Evolutionary conservation across 2,329 filamentous ascomycete genomes (phyloP).

Genomic region (Zymoseptoria pseudotritici): DNA sequence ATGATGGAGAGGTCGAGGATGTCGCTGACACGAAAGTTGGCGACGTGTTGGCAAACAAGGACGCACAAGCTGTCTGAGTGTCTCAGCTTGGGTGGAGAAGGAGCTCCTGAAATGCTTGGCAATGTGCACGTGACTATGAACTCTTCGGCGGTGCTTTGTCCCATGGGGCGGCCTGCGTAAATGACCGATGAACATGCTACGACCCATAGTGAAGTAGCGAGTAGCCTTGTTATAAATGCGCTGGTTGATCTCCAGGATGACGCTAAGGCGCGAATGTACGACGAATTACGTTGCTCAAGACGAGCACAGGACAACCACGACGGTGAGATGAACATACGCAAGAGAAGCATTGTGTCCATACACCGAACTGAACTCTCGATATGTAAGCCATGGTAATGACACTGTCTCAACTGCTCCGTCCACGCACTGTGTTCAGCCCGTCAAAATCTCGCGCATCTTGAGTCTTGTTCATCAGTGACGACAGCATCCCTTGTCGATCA

Average conservation of each 20-base stretch:
- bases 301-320: too few relatives aligned
- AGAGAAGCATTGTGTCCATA: not conserved
- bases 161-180: too few relatives aligned
- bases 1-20: not conserved
- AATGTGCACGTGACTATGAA: not conserved
- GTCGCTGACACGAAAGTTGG: not conserved
- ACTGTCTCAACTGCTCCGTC: too few relatives aligned
- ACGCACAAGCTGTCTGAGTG: not conserved
- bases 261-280: too few relatives aligned
- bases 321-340: not conserved
- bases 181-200: too few relatives aligned
- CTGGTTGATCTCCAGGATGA: too few relatives aligned
- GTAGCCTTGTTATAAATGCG: too few relatives aligned
- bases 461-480: not conserved
- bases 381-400: not conserved
- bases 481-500: not conserved
- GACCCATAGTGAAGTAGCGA: too few relatives aligned
- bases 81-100: not conserved
- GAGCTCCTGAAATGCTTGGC: not conserved
- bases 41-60: not conserved
- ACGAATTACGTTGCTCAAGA: too few relatives aligned
- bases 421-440: not conserved
- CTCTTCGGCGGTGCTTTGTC: too few relatives aligned
- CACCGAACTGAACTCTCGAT: not conserved
- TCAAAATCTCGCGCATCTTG: not conserved